A percentile compares a stretch with the other conserved stretches of the same genome.
These are phyloP conservation scores for Penicillium sp. DNA, from an alignment of 2,329 filamentous ascomycete species.

Conservation along the genomic window DNA sequence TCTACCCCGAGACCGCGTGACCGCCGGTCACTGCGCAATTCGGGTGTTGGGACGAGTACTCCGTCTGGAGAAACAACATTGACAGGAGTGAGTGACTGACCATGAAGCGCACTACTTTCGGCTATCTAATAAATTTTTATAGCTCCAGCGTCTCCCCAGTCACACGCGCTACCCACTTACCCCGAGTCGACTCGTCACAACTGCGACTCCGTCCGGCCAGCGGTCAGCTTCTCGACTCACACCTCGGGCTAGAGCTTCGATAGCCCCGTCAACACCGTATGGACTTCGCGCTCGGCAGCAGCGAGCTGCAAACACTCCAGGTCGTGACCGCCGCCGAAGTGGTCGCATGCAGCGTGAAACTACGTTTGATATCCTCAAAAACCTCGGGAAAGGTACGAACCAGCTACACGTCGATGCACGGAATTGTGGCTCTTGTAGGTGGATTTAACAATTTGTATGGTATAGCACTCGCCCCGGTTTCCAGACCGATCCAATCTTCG, in stretches of 20 bases:
- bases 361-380: constrained; percentile 54
- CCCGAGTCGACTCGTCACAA: constrained; percentile 32
- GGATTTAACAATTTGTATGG: not conserved
- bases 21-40: constrained; percentile 27
- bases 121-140: constrained; percentile 1
- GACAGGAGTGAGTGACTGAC: constrained; percentile 22
- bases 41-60: constrained; percentile 22
- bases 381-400: constrained; percentile 51
- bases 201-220: constrained; percentile 33
- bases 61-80: constrained; percentile 30
- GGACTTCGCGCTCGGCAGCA: constrained; percentile 55
- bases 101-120: not conserved
- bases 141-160: constrained; percentile 37
- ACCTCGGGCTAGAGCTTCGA: constrained; percentile 31
- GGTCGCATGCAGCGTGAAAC: constrained; percentile 53
- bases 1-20: constrained; percentile 31
- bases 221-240: constrained; percentile 36
- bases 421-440: not conserved
- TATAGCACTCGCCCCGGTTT: constrained; percentile 51
- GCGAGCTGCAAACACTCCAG: constrained; percentile 52
- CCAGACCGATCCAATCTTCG: constrained; percentile 48
- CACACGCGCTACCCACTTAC: constrained; percentile 36
- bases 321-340: constrained; percentile 50
- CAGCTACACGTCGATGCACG: not conserved
- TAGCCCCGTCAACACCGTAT: constrained; percentile 55